A percentile compares a stretch with the other conserved stretches of the same genome.
Evolutionary conservation across 768 basidiomycete genomes (phyloP).

Genomic region (Trametes elegans): DNA sequence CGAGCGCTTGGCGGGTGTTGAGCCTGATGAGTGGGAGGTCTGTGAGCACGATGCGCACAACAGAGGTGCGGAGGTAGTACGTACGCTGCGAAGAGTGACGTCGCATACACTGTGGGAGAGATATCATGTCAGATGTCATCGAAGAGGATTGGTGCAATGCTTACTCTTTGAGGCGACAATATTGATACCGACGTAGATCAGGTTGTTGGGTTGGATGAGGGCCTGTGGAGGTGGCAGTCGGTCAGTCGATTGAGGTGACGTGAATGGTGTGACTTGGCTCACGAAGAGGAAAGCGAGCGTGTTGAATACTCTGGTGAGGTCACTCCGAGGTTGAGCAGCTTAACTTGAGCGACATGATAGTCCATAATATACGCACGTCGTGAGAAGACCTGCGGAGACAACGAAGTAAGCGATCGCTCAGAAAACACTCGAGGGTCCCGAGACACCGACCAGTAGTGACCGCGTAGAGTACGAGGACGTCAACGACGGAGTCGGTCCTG

Average conservation of each 20-base stretch:
- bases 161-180: too few species aligned
- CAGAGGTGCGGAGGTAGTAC: background rate
- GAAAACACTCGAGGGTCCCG: background rate
- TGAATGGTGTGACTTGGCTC: background rate
- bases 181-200: too few species aligned
- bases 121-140: background rate
- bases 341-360: background rate
- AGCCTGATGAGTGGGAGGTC: too few species aligned
- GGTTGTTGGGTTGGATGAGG: too few species aligned
- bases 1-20: background rate
- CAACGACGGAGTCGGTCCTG: conserved; percentile 2
- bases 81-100: background rate
- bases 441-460: background rate
- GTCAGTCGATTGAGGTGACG: too few species aligned
- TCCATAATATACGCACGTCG: background rate
- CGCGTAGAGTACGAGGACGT: background rate
- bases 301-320: conserved; percentile 6
- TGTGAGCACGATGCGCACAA: too few species aligned
- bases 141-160: too few species aligned
- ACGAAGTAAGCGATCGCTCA: too few species aligned
- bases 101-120: background rate
- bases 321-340: background rate
- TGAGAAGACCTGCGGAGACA: background rate
- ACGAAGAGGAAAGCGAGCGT: conserved; percentile 1
- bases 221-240: too few species aligned